Evolutionary conservation across 345 rosid genomes (phyloP), one percentile per base, ranked within the genome.

Genomic region (Salix purpurea): DNA sequence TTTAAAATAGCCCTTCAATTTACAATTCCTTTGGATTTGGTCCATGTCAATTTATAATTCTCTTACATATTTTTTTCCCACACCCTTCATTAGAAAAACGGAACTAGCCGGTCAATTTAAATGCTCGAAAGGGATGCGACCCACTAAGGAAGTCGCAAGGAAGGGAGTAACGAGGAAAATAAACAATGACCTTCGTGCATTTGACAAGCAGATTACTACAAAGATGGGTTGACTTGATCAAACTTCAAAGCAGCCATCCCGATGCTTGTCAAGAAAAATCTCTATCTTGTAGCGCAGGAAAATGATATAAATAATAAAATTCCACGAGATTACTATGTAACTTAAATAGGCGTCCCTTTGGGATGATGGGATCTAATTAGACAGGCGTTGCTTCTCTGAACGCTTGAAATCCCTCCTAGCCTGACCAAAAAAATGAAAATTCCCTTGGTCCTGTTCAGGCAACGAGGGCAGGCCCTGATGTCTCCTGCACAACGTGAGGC

Each of bases 201-300:
- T 72, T 28, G 80, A 72, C 80, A 72, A 50, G 65, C 65, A 42
- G 67, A 75, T 83, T 72, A 40, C 74, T 80, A 23, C 83, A 77
- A 54, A 67, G 34, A 36, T 50, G 77, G 81, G 68, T 77, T 80
- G 81, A 80, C 83, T 74, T 50, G 40, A 80, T 77, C 83, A 40
- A 40, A 40, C 44, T 40, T 40, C 44, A 52, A 70, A 69, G 36
- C 77, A 78, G 34, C 70, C 6, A 42, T 40, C 9, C 30, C 32
- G 21, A 8, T 58, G 8, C 40, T 42, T 62, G 50, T 24, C 37
- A 66, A 40, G 18, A 14, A 28, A 39, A 37, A 14, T 24, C 13
- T 37, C 21, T 18, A 28, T 56, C n/a, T 69, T 28, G 14, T 23
- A 19, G 65, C 28, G 46, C 16, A 13, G 34, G 69, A 78, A 58